A percentile compares a stretch with the other conserved stretches of the same genome.
Conservation (phyloP, 1,284 basidiomycete genomes). For the Vanrija humicola region DNA sequence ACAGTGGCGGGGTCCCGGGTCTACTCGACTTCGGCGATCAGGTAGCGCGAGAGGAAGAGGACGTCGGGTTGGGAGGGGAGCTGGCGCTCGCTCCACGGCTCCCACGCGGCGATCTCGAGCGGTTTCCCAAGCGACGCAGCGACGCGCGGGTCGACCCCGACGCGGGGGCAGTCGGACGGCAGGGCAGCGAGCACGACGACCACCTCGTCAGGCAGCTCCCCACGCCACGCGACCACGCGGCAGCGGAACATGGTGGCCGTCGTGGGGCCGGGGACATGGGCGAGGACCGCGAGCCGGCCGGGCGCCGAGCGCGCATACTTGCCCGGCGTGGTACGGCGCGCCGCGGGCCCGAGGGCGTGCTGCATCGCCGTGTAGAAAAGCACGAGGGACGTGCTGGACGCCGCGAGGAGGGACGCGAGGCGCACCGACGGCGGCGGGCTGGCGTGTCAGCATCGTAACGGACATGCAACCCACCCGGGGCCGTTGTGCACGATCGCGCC, state of each 20-base stretch:
- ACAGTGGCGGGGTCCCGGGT: not conserved
- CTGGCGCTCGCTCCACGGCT: slow-evolving; percentile 15
- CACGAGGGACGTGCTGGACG: slow-evolving; percentile 25
- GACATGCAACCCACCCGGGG: slow-evolving; percentile 21
- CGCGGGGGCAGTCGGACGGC: slow-evolving; percentile 24
- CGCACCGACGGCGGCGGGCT: slow-evolving; percentile 18
- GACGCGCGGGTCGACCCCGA: slow-evolving; percentile 29
- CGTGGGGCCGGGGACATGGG: slow-evolving; percentile 11
- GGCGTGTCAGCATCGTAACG: not conserved
- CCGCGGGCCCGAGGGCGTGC: slow-evolving; percentile 19
- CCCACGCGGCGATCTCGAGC: slow-evolving; percentile 30
- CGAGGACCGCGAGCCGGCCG: slow-evolving; percentile 5
- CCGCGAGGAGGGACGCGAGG: slow-evolving; percentile 17
- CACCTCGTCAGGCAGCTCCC: not conserved
- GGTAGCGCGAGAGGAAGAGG: slow-evolving; percentile 34
- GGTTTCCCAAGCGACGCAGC: slow-evolving; percentile 5
- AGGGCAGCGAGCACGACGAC: slow-evolving; percentile 22
- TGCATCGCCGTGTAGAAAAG: slow-evolving; percentile 43
- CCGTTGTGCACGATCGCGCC: slow-evolving; percentile 26
- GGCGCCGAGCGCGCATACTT: slow-evolving; percentile 12
- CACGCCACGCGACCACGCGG: slow-evolving; percentile 5
- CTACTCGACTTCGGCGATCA: slow-evolving; percentile 24
- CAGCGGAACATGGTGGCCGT: slow-evolving; percentile 21
- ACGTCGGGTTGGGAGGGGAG: slow-evolving; percentile 10
- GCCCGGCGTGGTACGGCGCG: slow-evolving; percentile 1